Evolutionary conservation across 306 rosid genomes (phyloP).

Genomic region (Echinosophora koreensis): DNA sequence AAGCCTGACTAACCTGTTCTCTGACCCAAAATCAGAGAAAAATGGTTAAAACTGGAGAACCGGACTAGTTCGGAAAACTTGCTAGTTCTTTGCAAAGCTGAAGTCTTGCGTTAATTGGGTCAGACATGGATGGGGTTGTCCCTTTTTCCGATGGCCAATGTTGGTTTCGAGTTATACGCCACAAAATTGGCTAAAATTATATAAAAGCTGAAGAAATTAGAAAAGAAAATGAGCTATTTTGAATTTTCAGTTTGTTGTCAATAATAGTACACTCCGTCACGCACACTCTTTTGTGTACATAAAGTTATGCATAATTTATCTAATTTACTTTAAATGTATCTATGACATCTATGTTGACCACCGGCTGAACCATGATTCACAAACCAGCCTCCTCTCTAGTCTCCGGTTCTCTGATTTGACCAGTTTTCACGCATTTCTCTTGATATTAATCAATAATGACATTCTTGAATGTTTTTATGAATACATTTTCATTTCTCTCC

Average conservation of each 20-base stretch:
- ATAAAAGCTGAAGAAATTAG: background rate
- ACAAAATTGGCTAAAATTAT: background rate
- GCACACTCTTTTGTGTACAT: background rate
- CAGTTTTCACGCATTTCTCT: slow-evolving; percentile 7
- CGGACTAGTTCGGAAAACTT: background rate
- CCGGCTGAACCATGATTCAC: background rate
- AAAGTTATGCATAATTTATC: background rate
- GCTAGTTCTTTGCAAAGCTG: background rate
- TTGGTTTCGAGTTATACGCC: background rate
- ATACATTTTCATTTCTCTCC: background rate
- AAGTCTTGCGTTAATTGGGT: slow-evolving; percentile 8
- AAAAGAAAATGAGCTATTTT: background rate
- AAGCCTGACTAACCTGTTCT: background rate
- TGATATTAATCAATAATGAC: slow-evolving; percentile 7
- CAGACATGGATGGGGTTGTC: background rate
- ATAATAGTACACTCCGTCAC: background rate
- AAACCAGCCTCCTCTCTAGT: background rate
- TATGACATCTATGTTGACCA: background rate
- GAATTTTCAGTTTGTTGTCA: background rate
- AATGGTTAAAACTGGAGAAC: background rate
- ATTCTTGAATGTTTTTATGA: slow-evolving; percentile 3
- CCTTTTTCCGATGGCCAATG: background rate
- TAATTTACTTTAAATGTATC: slow-evolving; percentile 1
- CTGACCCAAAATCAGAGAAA: background rate
- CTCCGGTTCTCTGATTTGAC: background rate